phyloP scores from a whole-genome alignment of 306 rosid species.

The Biancaea sappan region DNA sequence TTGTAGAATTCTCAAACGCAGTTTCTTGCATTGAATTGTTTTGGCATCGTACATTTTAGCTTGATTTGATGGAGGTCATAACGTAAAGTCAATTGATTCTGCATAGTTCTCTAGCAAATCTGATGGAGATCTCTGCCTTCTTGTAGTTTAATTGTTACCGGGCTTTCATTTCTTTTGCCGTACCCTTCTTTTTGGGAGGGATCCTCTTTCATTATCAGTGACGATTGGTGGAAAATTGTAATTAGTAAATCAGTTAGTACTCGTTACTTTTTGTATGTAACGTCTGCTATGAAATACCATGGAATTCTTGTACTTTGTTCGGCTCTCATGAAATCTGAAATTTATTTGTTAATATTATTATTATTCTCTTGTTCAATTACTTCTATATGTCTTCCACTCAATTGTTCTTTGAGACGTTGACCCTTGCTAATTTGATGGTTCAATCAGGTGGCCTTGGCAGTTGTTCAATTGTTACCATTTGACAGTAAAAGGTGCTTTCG shows the following conservation, averaged over 20 bases:
- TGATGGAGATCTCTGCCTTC: slow-evolving; percentile 1
- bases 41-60: background rate
- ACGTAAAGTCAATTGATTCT: slow-evolving; percentile 5
- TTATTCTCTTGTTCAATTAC: slow-evolving; percentile 27
- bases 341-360: slow-evolving; percentile 26
- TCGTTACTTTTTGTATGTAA: background rate
- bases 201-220: background rate
- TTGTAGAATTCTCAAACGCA: background rate
- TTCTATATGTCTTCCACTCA: background rate
- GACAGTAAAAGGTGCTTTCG: slow-evolving; percentile 22
- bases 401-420: slow-evolving; percentile 27
- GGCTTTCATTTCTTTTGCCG: slow-evolving; percentile 8
- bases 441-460: slow-evolving; percentile 49
- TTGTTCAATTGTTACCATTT: slow-evolving; percentile 29
- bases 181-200: background rate
- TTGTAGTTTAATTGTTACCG: background rate
- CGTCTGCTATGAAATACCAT: background rate
- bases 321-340: background rate
- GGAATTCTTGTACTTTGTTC: slow-evolving; percentile 17
- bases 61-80: background rate
- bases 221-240: background rate
- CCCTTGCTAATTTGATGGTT: slow-evolving; percentile 38
- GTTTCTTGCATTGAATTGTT: background rate
- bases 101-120: background rate
- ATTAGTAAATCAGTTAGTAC: background rate